Percentiles rank a stretch among this genome's conserved stretches.
phyloP scores from a whole-genome alignment of 306 rosid species.

The Gastrolobium villosum region DNA sequence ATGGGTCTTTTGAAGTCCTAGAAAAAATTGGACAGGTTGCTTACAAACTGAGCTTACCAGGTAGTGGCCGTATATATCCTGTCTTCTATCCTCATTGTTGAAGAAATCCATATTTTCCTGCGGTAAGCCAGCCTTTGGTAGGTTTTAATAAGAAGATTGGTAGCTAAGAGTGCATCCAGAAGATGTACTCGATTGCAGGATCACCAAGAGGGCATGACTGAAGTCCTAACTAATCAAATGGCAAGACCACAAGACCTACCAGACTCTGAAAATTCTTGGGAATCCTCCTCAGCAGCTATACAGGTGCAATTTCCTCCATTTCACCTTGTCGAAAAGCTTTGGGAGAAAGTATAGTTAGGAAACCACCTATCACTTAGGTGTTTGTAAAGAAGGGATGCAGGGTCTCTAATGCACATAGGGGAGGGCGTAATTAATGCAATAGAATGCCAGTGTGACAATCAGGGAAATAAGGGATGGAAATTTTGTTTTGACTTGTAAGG shows the following conservation, averaged over 20 bases:
- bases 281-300: background rate
- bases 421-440: background rate
- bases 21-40: too few relatives aligned
- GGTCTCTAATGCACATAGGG: background rate
- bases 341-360: background rate
- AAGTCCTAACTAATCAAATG: background rate
- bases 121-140: too few relatives aligned
- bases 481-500: constrained; percentile 9
- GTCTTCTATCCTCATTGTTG: too few relatives aligned
- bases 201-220: background rate
- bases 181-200: background rate
- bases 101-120: too few relatives aligned
- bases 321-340: background rate
- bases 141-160: background rate
- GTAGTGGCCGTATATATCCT: too few relatives aligned
- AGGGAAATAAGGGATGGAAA: constrained; percentile 4
- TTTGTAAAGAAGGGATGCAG: background rate
- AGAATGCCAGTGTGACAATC: background rate
- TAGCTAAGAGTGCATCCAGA: background rate
- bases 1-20: too few relatives aligned
- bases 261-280: background rate
- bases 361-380: background rate
- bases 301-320: background rate
- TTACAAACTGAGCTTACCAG: too few relatives aligned
- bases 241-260: background rate